Conservation (phyloP, 2,329 filamentous ascomycete genomes). For the Ceratocystis variospora region DNA sequence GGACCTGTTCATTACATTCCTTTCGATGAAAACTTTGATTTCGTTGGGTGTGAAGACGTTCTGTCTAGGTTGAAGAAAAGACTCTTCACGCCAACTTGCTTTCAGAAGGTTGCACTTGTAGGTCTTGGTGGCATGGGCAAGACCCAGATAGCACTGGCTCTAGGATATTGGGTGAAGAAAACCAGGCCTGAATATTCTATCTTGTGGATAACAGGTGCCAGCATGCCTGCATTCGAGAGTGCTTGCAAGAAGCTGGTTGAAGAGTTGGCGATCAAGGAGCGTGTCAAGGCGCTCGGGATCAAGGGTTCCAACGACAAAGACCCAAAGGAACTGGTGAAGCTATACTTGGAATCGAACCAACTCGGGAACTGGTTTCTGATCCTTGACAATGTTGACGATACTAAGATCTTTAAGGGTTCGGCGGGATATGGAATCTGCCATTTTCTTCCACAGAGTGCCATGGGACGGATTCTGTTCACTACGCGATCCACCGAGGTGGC, state of each 20-base stretch:
- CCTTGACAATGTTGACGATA: conserved; percentile 23
- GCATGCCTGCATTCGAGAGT: not conserved
- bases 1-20: not conserved
- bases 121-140: not conserved
- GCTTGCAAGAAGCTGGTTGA: not conserved
- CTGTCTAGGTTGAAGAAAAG: not conserved
- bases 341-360: conserved; percentile 19
- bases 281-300: too few relatives aligned
- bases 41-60: not conserved
- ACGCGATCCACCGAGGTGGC: conserved; percentile 7
- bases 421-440: conserved; percentile 8
- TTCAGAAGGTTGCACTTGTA: not conserved
- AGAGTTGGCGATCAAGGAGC: not conserved
- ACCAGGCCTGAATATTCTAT: not conserved
- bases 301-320: not conserved
- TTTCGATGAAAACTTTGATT: not conserved
- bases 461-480: conserved; percentile 13
- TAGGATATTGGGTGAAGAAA: not conserved
- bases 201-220: not conserved
- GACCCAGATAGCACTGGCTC: not conserved
- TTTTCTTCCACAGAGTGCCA: conserved; percentile 24
- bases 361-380: conserved; percentile 23
- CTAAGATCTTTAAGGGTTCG: not conserved
- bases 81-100: not conserved
- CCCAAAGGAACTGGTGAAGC: conserved; percentile 16